Evolutionary conservation across 257 asterid species (phyloP).

Genomic region (Solanum etuberosum): DNA sequence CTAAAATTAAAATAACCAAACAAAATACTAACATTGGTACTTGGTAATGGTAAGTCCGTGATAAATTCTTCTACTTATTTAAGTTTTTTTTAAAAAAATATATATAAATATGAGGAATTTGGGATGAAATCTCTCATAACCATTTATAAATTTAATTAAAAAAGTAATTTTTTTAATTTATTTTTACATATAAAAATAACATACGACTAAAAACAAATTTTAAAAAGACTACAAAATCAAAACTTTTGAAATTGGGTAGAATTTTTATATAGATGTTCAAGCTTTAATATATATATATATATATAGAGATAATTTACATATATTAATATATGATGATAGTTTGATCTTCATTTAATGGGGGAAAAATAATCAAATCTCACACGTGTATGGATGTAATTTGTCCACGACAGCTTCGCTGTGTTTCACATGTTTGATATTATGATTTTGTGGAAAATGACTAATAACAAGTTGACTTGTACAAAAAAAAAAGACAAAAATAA

Average conservation of each 20-base stretch:
- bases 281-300: no score
- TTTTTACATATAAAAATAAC: not conserved
- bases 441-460: not conserved
- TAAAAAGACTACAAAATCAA: no score
- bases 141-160: not conserved
- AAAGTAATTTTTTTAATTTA: no score
- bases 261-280: no score
- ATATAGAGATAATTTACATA: no score
- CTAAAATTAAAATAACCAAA: not conserved
- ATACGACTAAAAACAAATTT: no score
- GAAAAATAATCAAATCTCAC: not conserved
- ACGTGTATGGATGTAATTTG: slow-evolving; percentile 17
- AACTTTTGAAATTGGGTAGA: no score
- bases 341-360: slow-evolving; percentile 6
- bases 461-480: not conserved
- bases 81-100: no score
- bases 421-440: slow-evolving; percentile 9
- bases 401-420: slow-evolving; percentile 2
- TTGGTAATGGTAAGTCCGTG: not conserved
- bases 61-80: not conserved
- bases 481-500: no score
- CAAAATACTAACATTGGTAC: not conserved
- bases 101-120: no score
- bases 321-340: not conserved
- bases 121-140: not conserved